Conservation (phyloP, 805 yeast genomes). For the Pichia membranifaciens region DNA sequence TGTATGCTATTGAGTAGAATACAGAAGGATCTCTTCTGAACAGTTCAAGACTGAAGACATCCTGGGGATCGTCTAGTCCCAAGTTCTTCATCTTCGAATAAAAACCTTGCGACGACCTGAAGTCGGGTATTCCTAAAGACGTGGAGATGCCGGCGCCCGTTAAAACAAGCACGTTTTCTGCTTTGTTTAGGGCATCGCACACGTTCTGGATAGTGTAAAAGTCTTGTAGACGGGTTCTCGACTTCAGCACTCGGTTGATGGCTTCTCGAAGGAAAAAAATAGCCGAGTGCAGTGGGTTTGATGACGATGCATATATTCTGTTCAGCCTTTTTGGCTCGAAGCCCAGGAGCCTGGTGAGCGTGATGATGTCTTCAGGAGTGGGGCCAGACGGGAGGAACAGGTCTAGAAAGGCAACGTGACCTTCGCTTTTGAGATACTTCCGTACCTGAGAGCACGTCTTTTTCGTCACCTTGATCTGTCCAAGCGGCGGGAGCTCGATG, state of each 20-base stretch:
- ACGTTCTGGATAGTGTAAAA: constrained; percentile 58
- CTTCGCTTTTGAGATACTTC: constrained; percentile 51
- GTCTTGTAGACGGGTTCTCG: constrained; percentile 48
- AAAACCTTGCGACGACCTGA: constrained; percentile 82
- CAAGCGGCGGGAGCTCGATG: constrained; percentile 16
- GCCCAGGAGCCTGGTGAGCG: constrained; percentile 59
- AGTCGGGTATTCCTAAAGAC: constrained; percentile 85
- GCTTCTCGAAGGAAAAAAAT: constrained; percentile 55
- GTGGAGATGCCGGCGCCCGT: constrained; percentile 96
- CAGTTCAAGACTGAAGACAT: constrained; percentile 70
- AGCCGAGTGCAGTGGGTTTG: constrained; percentile 20
- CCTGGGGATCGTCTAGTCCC: constrained; percentile 83
- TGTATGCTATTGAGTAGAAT: constrained; percentile 80
- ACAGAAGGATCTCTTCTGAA: constrained; percentile 72
- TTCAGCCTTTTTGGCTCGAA: constrained; percentile 26
- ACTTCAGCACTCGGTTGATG: constrained; percentile 52
- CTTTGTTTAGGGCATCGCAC: constrained; percentile 43
- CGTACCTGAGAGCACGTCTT: constrained; percentile 43
- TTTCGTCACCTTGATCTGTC: constrained; percentile 29
- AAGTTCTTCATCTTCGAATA: constrained; percentile 62
- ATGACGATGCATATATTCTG: constrained; percentile 11
- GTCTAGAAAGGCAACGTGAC: constrained; percentile 54
- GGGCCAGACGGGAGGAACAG: constrained; percentile 50
- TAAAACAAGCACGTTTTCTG: constrained; percentile 61
- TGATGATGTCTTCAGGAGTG: constrained; percentile 49